Percentiles rank a stretch among this genome's conserved stretches.
phyloP scores from a whole-genome alignment of 371 early-diverging fungal species.

The Apophysomyces trapeziformis region DNA sequence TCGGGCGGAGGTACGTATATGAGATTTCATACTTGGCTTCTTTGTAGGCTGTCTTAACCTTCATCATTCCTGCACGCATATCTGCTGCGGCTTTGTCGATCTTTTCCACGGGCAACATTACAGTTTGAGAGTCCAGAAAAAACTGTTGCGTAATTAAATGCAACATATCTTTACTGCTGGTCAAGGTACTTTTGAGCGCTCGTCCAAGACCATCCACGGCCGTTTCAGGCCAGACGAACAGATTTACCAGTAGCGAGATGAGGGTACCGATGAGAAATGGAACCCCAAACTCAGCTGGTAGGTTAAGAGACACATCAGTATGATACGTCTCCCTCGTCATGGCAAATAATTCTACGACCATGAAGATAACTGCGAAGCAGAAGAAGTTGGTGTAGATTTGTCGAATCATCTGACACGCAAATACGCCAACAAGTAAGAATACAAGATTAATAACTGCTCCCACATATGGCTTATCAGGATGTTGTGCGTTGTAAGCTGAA shows the following conservation, averaged over 20 bases:
- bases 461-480: slow-evolving; percentile 19
- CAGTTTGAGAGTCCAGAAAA: slow-evolving; percentile 47
- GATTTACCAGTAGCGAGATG: slow-evolving; percentile 39
- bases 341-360: slow-evolving; percentile 38
- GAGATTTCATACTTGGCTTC: slow-evolving; percentile 58
- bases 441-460: slow-evolving; percentile 28
- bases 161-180: slow-evolving; percentile 49
- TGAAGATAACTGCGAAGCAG: slow-evolving; percentile 41
- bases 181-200: slow-evolving; percentile 45
- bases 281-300: slow-evolving; percentile 34
- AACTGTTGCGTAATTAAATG: slow-evolving; percentile 50
- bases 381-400: slow-evolving; percentile 40
- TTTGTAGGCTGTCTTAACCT: slow-evolving; percentile 50
- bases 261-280: slow-evolving; percentile 33
- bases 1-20: slow-evolving; percentile 44
- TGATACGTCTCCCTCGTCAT: slow-evolving; percentile 32
- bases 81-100: slow-evolving; percentile 37
- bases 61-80: slow-evolving; percentile 49
- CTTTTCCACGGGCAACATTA: slow-evolving; percentile 32
- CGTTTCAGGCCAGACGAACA: slow-evolving; percentile 53
- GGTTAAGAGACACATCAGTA: slow-evolving; percentile 18
- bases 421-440: slow-evolving; percentile 36
- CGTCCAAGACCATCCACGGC: slow-evolving; percentile 56
- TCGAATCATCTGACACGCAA: slow-evolving; percentile 36
- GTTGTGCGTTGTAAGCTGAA: slow-evolving; percentile 35